Evolutionary conservation across 169 alveolate species (phyloP).

Genomic region (Plasmodium vinckei): DNA sequence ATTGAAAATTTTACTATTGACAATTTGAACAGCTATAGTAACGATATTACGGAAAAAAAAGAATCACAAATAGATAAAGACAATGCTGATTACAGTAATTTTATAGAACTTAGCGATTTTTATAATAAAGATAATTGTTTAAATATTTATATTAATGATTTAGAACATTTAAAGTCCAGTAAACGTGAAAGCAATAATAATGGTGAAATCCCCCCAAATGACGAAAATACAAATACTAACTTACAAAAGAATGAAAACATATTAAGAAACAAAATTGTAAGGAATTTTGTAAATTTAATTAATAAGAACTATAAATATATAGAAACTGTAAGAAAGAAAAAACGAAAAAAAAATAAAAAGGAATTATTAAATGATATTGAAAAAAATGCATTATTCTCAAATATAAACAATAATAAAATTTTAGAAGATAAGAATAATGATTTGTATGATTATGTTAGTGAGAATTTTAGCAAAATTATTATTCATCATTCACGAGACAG

Average conservation of each 20-base stretch:
- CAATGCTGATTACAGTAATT: neutral
- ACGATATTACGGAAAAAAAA: neutral
- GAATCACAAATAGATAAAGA: neutral
- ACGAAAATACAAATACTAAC: too few relatives aligned
- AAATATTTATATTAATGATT: too few relatives aligned
- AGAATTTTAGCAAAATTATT: constrained; percentile 61
- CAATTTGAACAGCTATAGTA: neutral
- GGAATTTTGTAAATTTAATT: constrained; percentile 17
- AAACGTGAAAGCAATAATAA: too few relatives aligned
- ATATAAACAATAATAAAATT: neutral
- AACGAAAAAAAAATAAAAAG: constrained; percentile 1
- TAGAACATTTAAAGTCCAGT: too few relatives aligned
- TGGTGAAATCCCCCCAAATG: too few relatives aligned
- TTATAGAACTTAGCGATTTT: neutral
- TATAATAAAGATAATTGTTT: too few relatives aligned
- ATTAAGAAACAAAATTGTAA: constrained; percentile 5
- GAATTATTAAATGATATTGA: neutral
- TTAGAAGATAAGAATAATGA: constrained; percentile 11
- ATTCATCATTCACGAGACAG: constrained; percentile 75
- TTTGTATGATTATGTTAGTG: constrained; percentile 68
- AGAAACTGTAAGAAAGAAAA: constrained; percentile 1
- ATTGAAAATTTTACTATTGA: neutral
- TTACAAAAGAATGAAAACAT: neutral
- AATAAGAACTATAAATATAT: neutral
- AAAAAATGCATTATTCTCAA: constrained; percentile 5